A percentile compares a stretch with the other conserved stretches of the same genome.
These are phyloP conservation scores for Diaporthe destruens DNA, from an alignment of 2,329 filamentous ascomycete species.

Conservation along the genomic window DNA sequence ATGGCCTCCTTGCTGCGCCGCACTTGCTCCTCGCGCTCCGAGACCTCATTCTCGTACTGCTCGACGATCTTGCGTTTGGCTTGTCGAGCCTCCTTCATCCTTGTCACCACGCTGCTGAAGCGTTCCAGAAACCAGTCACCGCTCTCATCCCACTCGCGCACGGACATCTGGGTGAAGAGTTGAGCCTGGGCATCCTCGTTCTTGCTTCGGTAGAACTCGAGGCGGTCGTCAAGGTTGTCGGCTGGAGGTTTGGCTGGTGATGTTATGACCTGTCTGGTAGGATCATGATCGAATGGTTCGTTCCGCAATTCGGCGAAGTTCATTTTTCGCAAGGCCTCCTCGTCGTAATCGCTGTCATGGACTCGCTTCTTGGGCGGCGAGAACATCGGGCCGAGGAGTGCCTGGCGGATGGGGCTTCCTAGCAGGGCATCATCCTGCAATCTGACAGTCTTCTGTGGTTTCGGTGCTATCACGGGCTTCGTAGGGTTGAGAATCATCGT, in stretches of 20 bases:
- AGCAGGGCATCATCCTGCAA: constrained; percentile 40
- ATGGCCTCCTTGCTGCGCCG: constrained; percentile 66
- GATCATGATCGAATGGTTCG: constrained; percentile 70
- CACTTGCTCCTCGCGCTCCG: constrained; percentile 66
- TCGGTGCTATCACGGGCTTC: constrained; percentile 34
- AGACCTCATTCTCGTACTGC: constrained; percentile 68
- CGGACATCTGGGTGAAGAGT: constrained; percentile 66
- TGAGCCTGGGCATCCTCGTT: constrained; percentile 57
- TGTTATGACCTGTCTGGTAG: constrained; percentile 59
- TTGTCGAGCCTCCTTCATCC: constrained; percentile 61
- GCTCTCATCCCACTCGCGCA: constrained; percentile 70
- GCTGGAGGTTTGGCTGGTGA: constrained; percentile 51
- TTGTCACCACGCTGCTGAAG: constrained; percentile 63
- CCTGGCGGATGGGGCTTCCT: constrained; percentile 41
- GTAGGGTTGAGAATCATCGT: constrained; percentile 41
- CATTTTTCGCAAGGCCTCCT: constrained; percentile 67
- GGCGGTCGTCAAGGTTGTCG: constrained; percentile 60
- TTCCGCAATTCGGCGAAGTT: constrained; percentile 62
- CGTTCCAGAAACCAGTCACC: constrained; percentile 71
- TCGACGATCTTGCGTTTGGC: constrained; percentile 63
- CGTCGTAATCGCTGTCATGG: constrained; percentile 67
- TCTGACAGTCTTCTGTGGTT: constrained; percentile 34
- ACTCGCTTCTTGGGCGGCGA: constrained; percentile 56
- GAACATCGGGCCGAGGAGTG: constrained; percentile 41
- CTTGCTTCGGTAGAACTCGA: constrained; percentile 63